phyloP scores from a whole-genome alignment of 2,329 filamentous ascomycete species.

The Fusarium sulawesiense region DNA sequence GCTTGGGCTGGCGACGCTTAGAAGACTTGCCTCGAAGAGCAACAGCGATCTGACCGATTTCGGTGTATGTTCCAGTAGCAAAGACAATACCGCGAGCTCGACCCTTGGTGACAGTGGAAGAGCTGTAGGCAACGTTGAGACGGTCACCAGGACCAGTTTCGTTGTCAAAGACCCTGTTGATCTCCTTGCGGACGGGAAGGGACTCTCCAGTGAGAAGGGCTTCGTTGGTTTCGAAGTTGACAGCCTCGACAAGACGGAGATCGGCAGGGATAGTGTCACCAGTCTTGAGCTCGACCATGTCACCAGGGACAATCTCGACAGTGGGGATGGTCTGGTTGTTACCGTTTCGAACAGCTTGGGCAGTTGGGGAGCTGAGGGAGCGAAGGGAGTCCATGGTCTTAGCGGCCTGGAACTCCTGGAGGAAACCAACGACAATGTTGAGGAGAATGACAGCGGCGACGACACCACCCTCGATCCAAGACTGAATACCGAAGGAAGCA shows the following conservation, averaged over 20 bases:
- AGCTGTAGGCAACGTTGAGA: slow-evolving; percentile 71
- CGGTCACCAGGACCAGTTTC: slow-evolving; percentile 66
- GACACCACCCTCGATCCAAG: slow-evolving; percentile 71
- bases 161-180: slow-evolving; percentile 54
- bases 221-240: slow-evolving; percentile 77
- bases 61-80: slow-evolving; percentile 70
- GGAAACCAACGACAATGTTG: slow-evolving; percentile 66
- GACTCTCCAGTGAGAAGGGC: slow-evolving; percentile 74
- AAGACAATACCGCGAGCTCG: slow-evolving; percentile 70
- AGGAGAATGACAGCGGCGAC: slow-evolving; percentile 67
- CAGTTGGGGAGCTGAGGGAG: slow-evolving; percentile 58
- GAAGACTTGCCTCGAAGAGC: slow-evolving; percentile 55
- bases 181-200: slow-evolving; percentile 67
- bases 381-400: slow-evolving; percentile 63
- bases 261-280: slow-evolving; percentile 73
- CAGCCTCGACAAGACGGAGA: slow-evolving; percentile 65
- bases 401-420: slow-evolving; percentile 60
- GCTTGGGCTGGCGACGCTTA: slow-evolving; percentile 53
- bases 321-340: slow-evolving; percentile 53
- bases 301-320: slow-evolving; percentile 65
- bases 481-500: slow-evolving; percentile 67
- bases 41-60: slow-evolving; percentile 71
- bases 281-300: slow-evolving; percentile 64
- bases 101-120: slow-evolving; percentile 71
- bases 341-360: slow-evolving; percentile 57